Base-by-base conservation (phyloP, 169 alveolate genomes). In the Theileria equi region DNA sequence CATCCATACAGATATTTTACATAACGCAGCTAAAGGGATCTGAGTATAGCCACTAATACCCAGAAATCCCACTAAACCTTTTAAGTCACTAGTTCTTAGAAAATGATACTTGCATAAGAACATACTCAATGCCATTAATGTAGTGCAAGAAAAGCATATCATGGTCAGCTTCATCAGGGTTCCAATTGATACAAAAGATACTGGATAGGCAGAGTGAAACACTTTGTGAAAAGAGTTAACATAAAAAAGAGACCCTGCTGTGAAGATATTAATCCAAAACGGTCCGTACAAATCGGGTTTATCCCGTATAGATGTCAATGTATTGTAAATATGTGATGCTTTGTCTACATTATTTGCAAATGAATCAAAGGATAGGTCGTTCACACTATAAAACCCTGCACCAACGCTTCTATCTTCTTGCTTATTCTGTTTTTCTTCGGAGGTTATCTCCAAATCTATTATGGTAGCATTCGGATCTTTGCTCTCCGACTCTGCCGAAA, bases 271-370 rank as follows among this genome's bases (percentile, higher is more conserved):
- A 5, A 72, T 72, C 83, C 83, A 72, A 13, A 72, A 13, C 34
- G 69, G 69, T 5, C 66, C 83, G 17, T 52, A 72, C 10, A 72
- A 45, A 35, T 72, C 83, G 16, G 83, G 83, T 2, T 26, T 11
- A 32, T 17, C 31, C 55, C 74, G 45, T 50, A 72, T 62, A 32
- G 36, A 38, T 23, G 72, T 57, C 55, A 72, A 5, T 25, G 83
- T 50, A 13, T 5, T 5, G 55, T 28, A 72, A 8, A 67, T 7
- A 16, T 21, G 58, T 38, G 52, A 13, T 13, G 45, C 13, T n/a
- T n/a, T n/a, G n/a, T n/a, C n/a, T n/a, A n/a, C n/a, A n/a, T n/a
- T n/a, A n/a, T n/a, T n/a, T n/a, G n/a, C n/a, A n/a, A n/a, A n/a
- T n/a, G n/a, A n/a, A n/a, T n/a, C n/a, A n/a, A n/a, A n/a, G n/a